phyloP scores from a whole-genome alignment of 176 grass and related monocot species.

The Oryza meridionalis region DNA sequence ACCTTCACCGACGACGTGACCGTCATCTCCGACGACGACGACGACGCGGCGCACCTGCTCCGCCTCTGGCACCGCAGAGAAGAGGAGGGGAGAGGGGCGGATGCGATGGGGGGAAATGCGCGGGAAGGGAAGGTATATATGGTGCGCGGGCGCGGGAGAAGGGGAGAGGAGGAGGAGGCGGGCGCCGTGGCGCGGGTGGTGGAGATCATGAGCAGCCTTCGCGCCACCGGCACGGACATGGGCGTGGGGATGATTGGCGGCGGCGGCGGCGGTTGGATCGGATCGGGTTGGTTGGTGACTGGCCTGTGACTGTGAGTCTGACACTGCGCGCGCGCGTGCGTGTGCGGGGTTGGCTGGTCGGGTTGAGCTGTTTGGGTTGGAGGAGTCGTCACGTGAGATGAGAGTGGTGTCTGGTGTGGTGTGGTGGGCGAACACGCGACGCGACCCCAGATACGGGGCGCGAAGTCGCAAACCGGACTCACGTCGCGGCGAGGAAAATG shows the following conservation, averaged over 20 bases:
- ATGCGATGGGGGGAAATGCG: background rate
- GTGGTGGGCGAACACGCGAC: background rate
- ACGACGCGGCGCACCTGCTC: conserved; percentile 20
- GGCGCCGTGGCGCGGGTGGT: background rate
- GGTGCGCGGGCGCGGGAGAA: conserved; percentile 4
- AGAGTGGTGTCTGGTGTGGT: too few relatives aligned
- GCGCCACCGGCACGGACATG: conserved; percentile 26
- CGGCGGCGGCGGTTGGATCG: background rate
- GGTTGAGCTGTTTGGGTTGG: too few relatives aligned
- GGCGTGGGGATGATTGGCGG: background rate
- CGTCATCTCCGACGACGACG: conserved; percentile 59
- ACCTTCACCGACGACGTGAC: conserved; percentile 60
- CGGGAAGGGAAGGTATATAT: conserved; percentile 45
- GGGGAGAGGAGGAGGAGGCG: background rate
- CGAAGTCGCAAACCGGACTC: too few relatives aligned
- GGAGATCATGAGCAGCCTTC: background rate
- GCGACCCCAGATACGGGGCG: too few relatives aligned
- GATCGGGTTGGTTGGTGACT: background rate
- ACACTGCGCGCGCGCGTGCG: background rate
- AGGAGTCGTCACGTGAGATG: background rate
- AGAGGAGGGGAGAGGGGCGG: background rate
- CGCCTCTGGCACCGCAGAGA: conserved; percentile 30
- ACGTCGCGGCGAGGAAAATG: too few relatives aligned
- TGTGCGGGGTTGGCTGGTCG: too few relatives aligned
- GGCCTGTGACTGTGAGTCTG: background rate